Conservation (phyloP, 139 green algal genomes). For the Asterochloris erici region DNA sequence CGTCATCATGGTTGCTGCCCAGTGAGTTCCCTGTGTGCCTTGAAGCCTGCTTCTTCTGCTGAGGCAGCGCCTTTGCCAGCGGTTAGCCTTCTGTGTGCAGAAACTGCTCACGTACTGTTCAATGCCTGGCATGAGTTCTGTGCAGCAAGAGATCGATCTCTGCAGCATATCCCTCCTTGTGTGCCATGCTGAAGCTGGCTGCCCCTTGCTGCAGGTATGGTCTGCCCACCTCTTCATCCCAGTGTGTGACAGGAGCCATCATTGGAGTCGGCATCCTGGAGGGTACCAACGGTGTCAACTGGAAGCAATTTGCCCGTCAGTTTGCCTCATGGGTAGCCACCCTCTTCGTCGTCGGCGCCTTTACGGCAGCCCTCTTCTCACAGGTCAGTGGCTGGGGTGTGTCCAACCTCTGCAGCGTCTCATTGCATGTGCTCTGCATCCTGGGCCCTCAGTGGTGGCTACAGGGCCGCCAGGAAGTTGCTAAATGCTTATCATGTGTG, state of each 20-base stretch:
- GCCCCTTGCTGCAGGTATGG: conserved; percentile 8
- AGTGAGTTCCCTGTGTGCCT: conserved; percentile 12
- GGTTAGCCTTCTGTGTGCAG: no score
- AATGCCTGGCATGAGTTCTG: no score
- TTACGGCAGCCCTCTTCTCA: conserved; percentile 39
- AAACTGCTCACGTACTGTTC: no score
- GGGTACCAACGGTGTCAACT: conserved; percentile 49
- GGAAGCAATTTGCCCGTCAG: conserved; percentile 36
- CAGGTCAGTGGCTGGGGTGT: conserved; percentile 12
- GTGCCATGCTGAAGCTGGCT: no score
- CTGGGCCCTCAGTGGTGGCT: no score
- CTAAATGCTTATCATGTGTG: background rate
- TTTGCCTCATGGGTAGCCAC: conserved; percentile 40
- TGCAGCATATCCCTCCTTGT: no score
- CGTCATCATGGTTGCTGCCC: conserved; percentile 55
- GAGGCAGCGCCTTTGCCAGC: no score
- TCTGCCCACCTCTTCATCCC: conserved; percentile 31
- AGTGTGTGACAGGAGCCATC: conserved; percentile 47
- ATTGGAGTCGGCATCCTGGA: conserved; percentile 47
- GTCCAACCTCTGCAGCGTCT: background rate
- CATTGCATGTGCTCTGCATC: background rate
- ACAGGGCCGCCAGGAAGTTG: background rate
- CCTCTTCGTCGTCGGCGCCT: conserved; percentile 33
- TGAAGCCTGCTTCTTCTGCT: no score
- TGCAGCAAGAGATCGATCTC: no score